These are phyloP conservation scores for Dispira parvispora DNA, from an alignment of 192 early-diverging fungal genomes.

Conservation along the genomic window DNA sequence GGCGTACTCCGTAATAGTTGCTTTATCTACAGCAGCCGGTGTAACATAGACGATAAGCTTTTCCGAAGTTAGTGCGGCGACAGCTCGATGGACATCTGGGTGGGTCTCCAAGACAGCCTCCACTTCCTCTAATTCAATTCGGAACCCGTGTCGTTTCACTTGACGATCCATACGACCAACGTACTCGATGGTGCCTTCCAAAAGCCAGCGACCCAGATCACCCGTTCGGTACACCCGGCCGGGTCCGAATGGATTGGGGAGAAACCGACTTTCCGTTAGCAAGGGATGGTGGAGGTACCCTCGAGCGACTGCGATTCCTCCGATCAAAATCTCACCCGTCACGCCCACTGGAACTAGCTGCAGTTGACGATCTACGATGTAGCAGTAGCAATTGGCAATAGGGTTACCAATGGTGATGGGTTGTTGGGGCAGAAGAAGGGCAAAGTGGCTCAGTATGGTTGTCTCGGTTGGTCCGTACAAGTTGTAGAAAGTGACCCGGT, in stretches of 20 bases:
- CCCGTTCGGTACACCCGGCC: neutral
- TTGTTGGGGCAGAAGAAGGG: no score
- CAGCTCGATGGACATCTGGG: neutral
- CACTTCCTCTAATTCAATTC: neutral
- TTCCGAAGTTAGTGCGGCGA: neutral
- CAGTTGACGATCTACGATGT: neutral
- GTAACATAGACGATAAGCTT: neutral
- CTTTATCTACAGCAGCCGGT: neutral
- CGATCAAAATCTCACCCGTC: neutral
- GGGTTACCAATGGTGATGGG: neutral
- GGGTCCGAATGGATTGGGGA: neutral
- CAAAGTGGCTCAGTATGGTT: constrained; percentile 2
- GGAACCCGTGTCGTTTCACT: neutral
- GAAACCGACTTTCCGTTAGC: neutral
- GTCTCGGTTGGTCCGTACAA: constrained; percentile 22
- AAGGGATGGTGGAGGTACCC: neutral
- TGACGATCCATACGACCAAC: neutral
- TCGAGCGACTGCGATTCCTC: neutral
- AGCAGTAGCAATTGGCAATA: neutral
- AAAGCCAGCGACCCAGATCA: neutral
- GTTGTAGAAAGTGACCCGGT: constrained; percentile 11
- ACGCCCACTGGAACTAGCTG: neutral
- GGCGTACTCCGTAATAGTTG: neutral
- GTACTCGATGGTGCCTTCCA: neutral
- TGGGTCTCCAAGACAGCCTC: neutral